Percentiles rank a stretch among this genome's conserved stretches.
Evolutionary conservation across 106 monocot species (phyloP).

Genomic region (Hemerocallis citrina): DNA sequence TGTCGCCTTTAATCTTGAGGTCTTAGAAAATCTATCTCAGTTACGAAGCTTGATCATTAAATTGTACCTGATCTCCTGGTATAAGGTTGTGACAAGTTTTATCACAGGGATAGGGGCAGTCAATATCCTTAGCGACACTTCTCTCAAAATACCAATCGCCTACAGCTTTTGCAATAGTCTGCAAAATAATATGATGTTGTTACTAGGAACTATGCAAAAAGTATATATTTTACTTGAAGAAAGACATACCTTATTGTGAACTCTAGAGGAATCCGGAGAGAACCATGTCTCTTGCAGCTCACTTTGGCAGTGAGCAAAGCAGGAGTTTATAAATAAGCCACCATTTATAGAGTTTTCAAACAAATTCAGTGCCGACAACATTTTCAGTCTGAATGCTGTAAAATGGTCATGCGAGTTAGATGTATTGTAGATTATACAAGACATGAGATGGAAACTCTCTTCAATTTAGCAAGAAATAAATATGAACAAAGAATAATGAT

Average conservation of each 20-base stretch:
- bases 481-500: too few relatives aligned
- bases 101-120: slow-evolving; percentile 71
- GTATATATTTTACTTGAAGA: too few relatives aligned
- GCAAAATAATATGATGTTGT: not conserved
- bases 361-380: slow-evolving; percentile 37
- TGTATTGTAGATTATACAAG: too few relatives aligned
- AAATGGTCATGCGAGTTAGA: not conserved
- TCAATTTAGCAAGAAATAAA: too few relatives aligned
- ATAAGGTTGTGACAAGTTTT: slow-evolving; percentile 44
- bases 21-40: too few relatives aligned
- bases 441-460: too few relatives aligned
- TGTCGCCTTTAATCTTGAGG: too few relatives aligned
- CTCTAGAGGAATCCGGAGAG: slow-evolving; percentile 43
- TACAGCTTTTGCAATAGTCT: slow-evolving; percentile 67
- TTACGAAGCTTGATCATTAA: too few relatives aligned
- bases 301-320: slow-evolving; percentile 92
- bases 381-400: slow-evolving; percentile 56
- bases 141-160: slow-evolving; percentile 85
- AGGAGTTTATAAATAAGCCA: slow-evolving; percentile 82
- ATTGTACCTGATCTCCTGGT: not conserved
- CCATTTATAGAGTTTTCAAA: slow-evolving; percentile 16
- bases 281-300: slow-evolving; percentile 80
- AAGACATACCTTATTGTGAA: slow-evolving; percentile 54
- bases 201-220: too few relatives aligned
- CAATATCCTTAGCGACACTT: slow-evolving; percentile 24